Evolutionary conservation across 1,139 yeast genomes (phyloP), one percentile per base, ranked within the genome.

Genomic region (Candida tetrigidarum): DNA sequence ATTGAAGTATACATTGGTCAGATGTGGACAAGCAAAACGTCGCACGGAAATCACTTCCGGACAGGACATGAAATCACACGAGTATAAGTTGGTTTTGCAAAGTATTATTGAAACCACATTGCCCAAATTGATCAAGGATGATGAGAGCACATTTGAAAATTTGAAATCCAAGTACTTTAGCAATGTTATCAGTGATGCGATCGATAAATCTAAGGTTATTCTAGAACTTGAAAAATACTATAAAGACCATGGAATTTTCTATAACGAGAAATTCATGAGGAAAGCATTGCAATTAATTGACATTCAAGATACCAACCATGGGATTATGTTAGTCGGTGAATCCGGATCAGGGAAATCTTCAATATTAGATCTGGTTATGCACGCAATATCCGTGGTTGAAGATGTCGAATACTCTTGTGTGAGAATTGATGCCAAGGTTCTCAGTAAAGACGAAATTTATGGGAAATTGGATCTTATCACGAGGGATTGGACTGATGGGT

Each of bases 401-500:
- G 63, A 63, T 0, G 51, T 53, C 2, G 83, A 80, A 14, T 71
- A 69, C 42, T 56, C 70, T 1, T 56, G 62, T 2, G 76, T 76
- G 51, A 65, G 71, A 2, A 77, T 93, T 37, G 96, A 91, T 58
- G 84, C 96, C 3, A 91, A 90, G 57, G 87, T 86, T 1, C 56
- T 88, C 51, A 62, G 79, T 0, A 93, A 92, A 56, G 81, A 76
- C 7, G 71, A 76, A 1, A 66, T 93, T 1, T 90, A 80, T 60
- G 99, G 99, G 0, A 57, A 63, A 2, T 64, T 91, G 28, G 96
- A 92, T 56, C 61, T 77, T 0, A 76, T 89, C 0, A 92, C 98
- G 0, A 71, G 96, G 27, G 98, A 92, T 49, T 93, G 98, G 98
- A 79, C 78, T 1, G 99, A 93, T 66, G 99, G 99, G 9, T 60